Conservation (phyloP, 805 yeast genomes). For the Suhomyces vadensis region DNA sequence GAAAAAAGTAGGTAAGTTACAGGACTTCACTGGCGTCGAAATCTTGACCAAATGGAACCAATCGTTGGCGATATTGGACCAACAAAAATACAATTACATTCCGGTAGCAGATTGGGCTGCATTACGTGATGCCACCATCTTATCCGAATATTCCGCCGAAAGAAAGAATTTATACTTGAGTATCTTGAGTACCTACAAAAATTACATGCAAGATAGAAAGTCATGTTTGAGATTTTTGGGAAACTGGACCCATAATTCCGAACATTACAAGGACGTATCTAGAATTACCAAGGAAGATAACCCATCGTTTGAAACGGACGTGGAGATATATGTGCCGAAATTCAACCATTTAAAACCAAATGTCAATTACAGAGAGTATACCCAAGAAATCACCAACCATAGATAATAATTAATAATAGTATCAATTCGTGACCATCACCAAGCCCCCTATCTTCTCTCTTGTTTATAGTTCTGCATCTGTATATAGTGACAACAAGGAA, state of each 20-base stretch:
- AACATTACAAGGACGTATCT: constrained; percentile 20
- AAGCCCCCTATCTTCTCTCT: background rate
- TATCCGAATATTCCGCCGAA: constrained; percentile 41
- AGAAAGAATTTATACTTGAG: constrained; percentile 57
- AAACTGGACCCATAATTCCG: constrained; percentile 32
- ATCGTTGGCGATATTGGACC: constrained; percentile 47
- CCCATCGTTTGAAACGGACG: constrained; percentile 18
- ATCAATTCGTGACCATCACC: too few relatives aligned
- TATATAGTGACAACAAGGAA: background rate
- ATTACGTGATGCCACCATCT: constrained; percentile 71
- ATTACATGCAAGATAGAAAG: constrained; percentile 40
- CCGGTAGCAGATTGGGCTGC: constrained; percentile 88
- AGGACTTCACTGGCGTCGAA: constrained; percentile 48
- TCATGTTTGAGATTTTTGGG: constrained; percentile 31
- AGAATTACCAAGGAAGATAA: constrained; percentile 23
- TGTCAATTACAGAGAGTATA: constrained; percentile 27
- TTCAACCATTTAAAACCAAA: constrained; percentile 28
- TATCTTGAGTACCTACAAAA: constrained; percentile 46
- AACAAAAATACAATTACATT: constrained; percentile 54
- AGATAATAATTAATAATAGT: constrained; percentile 4
- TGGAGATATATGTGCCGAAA: constrained; percentile 23
- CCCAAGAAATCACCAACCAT: constrained; percentile 17
- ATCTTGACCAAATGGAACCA: constrained; percentile 60
- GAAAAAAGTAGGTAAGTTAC: constrained; percentile 69
- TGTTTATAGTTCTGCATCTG: background rate